Conservation (phyloP, 768 basidiomycete genomes). For the Leccinum uliginosum region DNA sequence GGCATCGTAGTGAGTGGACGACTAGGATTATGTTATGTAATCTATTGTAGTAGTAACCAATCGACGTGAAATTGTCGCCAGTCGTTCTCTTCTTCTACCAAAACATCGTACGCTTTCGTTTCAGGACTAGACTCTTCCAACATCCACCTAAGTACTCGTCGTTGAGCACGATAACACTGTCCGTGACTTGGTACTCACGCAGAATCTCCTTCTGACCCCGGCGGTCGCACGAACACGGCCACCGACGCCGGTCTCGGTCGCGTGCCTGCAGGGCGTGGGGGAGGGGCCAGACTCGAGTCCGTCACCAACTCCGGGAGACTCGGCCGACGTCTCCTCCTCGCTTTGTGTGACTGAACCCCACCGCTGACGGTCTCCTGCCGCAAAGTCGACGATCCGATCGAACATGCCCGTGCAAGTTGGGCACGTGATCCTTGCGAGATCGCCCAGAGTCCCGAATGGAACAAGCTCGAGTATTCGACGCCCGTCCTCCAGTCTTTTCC, state of each 20-base stretch:
- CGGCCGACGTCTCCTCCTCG: conserved; percentile 4
- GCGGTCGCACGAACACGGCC: conserved; percentile 2
- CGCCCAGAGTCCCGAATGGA: conserved; percentile 32
- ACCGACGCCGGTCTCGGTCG: conserved; percentile 15
- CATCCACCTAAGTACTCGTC: too few species aligned
- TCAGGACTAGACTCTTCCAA: conserved; percentile 30
- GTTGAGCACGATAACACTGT: conserved; percentile 1
- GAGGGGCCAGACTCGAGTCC: conserved; percentile 2
- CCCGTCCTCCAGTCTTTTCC: conserved; percentile 27
- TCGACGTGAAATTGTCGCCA: conserved; percentile 58
- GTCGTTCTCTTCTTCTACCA: conserved; percentile 37
- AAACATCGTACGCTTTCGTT: conserved; percentile 5
- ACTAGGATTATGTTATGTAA: too few species aligned
- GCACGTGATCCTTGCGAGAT: conserved; percentile 21
- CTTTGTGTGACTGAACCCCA: background rate
- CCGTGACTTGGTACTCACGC: conserved; percentile 6
- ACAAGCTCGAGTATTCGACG: conserved; percentile 32
- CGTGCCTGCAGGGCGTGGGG: background rate
- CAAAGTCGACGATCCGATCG: conserved; percentile 6
- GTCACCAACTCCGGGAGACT: conserved; percentile 1
- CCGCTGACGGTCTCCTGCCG: background rate
- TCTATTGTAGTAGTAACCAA: conserved; percentile 20
- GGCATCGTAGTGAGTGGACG: too few species aligned
- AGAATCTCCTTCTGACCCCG: background rate
- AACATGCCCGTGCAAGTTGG: conserved; percentile 2